Base-by-base conservation (phyloP, 2,329 filamentous ascomycete species). In the Seiridium unicorne region DNA sequence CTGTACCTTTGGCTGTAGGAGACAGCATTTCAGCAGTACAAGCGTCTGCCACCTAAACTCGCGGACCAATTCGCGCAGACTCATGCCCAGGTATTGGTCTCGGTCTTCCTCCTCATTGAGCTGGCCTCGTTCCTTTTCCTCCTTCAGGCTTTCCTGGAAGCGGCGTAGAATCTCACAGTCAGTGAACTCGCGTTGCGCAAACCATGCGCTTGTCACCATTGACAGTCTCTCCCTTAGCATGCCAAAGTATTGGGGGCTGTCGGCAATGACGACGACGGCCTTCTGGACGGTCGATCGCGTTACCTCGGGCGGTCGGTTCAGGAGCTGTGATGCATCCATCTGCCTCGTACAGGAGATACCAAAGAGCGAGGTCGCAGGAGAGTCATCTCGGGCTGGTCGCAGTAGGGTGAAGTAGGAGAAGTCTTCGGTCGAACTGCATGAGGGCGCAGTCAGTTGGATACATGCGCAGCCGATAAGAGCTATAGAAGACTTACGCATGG, bases 201-300 rank as follows among this genome's bases (percentile, higher is more conserved):
- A 99, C 95, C 95, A 99, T 32, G 94, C 94, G 68, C 89, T 90
- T 3, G 94, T 97, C 13, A 99, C 93, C 38, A 97, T 88, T 54
- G 91, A 90, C 64, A 99, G 79, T 66, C 95, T 89, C 76, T 98
- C 92, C 69, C 94, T 88, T 72, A 99, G 79, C 78, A 95, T 91
- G 59, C 93, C 93, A 74, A 99, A 96, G 69, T 88, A 88, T 71
- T 95, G 91, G 7, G 95, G 95, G 64, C 87, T 92, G 75, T 97
- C 92, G 58, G 92, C 93, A 67, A 99, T 92, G 59, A 97, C 93
- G 51, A 99, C 94, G 3, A 99, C 93, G 11, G 94, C 95, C 79
- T 99, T 99, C 74, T 99, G 95, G 47, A 99, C 95, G 1, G 95
- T 97, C 62, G 92, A 97, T 63, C 95, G 85, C n/a, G 95, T 99